Percentiles rank a stretch among this genome's conserved stretches.
Evolutionary conservation across 1,139 yeast genomes (phyloP).

Genomic region (Scheffersomyces parashehatae): DNA sequence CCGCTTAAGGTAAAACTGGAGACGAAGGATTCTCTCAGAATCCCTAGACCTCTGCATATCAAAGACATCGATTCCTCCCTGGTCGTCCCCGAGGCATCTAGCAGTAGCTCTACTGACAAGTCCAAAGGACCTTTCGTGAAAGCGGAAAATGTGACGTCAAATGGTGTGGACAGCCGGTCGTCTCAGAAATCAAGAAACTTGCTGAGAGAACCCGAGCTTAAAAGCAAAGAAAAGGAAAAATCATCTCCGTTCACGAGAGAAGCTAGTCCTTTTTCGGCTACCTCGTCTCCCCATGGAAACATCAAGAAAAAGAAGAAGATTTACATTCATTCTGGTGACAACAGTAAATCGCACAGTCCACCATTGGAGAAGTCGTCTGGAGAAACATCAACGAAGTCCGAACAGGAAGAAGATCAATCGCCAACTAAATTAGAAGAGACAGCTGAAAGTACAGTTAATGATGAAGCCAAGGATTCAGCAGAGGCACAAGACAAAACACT

Average conservation of each 20-base stretch:
- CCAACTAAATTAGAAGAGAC: conserved; percentile 6
- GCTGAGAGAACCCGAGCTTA: conserved; percentile 18
- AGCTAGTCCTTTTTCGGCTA: conserved; percentile 24
- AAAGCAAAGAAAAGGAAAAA: conserved; percentile 1
- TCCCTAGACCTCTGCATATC: background rate
- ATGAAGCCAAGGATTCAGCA: conserved; percentile 5
- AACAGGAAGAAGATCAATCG: background rate
- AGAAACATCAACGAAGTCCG: background rate
- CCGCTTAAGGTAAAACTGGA: conserved; percentile 2
- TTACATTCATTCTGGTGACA: conserved; percentile 21
- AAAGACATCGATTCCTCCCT: background rate
- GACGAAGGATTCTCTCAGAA: background rate
- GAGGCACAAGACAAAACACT: conserved; percentile 1
- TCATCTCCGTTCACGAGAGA: conserved; percentile 18
- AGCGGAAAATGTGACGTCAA: background rate
- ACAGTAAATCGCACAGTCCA: conserved; percentile 8
- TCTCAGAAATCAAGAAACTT: conserved; percentile 7
- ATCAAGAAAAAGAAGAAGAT: conserved; percentile 25
- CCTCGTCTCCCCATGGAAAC: conserved; percentile 8
- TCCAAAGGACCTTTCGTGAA: background rate
- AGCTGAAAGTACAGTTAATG: background rate
- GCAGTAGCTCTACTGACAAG: background rate
- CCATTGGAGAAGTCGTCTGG: background rate
- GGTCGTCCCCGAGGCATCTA: background rate
- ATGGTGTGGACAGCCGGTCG: background rate